Conservation (phyloP, 345 rosid species). For the Clausena lansium region DNA sequence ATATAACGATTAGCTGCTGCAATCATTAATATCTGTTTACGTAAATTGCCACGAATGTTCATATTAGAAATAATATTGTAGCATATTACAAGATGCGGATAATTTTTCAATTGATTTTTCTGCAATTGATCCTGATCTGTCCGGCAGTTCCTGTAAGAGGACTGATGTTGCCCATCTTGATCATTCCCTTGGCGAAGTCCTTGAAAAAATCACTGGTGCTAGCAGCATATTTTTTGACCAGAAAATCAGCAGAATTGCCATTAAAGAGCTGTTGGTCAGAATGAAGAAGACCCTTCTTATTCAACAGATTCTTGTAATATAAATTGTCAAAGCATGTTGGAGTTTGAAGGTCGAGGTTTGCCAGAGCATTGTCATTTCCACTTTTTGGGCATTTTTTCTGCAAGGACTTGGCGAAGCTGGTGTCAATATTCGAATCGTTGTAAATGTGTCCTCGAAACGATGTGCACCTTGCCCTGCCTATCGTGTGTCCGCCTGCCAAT, state of each 20-base stretch:
- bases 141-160: conserved; percentile 41
- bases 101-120: conserved; percentile 23
- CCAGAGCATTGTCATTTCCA: conserved; percentile 24
- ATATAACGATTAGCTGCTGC: too few relatives aligned
- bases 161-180: conserved; percentile 47
- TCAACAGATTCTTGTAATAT: conserved; percentile 35
- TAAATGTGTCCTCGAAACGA: conserved; percentile 28
- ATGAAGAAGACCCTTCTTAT: conserved; percentile 40
- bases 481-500: conserved; percentile 36
- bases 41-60: too few relatives aligned
- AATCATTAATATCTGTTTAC: too few relatives aligned
- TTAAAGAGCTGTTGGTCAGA: conserved; percentile 44
- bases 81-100: neutral
- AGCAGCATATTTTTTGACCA: conserved; percentile 31
- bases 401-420: conserved; percentile 23
- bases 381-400: conserved; percentile 18
- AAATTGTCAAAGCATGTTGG: conserved; percentile 26
- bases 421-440: conserved; percentile 35
- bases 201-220: conserved; percentile 26
- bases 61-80: too few relatives aligned
- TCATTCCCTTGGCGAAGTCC: conserved; percentile 33
- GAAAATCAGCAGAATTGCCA: conserved; percentile 22
- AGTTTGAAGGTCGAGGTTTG: conserved; percentile 29
- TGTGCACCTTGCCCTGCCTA: conserved; percentile 39
- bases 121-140: conserved; percentile 38